These are phyloP conservation scores for Boletus holoroseus DNA, from an alignment of 1,284 basidiomycete genomes.

Conservation along the genomic window DNA sequence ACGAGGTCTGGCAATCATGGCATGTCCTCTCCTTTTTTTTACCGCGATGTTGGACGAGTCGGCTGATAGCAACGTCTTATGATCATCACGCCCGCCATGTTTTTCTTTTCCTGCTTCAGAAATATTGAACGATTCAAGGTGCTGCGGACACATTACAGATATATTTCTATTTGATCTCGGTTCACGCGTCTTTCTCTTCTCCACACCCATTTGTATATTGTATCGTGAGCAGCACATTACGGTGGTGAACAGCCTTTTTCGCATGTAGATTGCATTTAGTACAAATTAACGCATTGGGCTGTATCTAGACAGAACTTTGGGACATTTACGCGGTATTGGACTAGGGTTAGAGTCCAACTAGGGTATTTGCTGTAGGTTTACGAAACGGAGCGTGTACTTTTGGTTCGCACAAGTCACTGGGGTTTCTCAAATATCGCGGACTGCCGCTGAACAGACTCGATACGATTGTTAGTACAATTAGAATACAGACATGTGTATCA, in stretches of 20 bases:
- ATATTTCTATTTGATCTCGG: conserved; percentile 11
- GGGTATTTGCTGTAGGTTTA: background rate
- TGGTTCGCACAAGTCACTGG: background rate
- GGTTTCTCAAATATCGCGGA: background rate
- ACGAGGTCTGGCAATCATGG: background rate
- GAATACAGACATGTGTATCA: conserved; percentile 7
- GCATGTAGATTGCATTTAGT: conserved; percentile 10
- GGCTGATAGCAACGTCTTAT: background rate
- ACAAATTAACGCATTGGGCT: background rate
- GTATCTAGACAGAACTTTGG: conserved; percentile 4
- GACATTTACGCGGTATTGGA: background rate
- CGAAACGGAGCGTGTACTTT: background rate
- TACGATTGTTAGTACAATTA: conserved; percentile 2
- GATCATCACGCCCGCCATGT: background rate
- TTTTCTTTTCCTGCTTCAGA: conserved; percentile 3
- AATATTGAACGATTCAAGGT: background rate
- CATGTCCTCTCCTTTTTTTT: background rate
- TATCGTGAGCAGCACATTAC: conserved; percentile 11
- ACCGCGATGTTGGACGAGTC: background rate
- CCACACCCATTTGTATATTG: conserved; percentile 1
- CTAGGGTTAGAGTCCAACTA: background rate
- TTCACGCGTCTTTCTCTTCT: conserved; percentile 3
- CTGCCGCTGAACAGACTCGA: background rate
- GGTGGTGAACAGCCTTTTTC: conserved; percentile 4
- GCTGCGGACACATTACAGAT: conserved; percentile 18